Conservation (phyloP, 2,329 filamentous ascomycete species). For the Talaromyces sp. region DNA sequence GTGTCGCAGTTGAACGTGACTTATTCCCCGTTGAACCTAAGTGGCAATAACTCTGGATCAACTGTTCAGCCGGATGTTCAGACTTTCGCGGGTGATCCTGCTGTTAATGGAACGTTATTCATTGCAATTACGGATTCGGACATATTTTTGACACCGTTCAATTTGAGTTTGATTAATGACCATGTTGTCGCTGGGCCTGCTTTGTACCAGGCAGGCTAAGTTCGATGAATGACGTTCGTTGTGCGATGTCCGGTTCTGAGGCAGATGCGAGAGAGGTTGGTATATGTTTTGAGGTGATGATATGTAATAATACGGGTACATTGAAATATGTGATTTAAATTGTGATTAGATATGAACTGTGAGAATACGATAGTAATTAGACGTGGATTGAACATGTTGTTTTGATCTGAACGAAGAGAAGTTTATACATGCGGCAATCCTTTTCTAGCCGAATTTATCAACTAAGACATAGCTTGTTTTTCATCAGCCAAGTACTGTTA, state of each 20-base stretch:
- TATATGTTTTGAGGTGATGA: background rate
- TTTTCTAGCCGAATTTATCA: background rate
- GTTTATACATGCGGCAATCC: background rate
- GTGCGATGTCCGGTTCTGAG: no score
- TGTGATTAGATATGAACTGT: background rate
- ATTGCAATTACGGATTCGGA: conserved; percentile 70
- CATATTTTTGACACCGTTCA: conserved; percentile 70
- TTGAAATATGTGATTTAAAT: background rate
- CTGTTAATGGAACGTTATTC: conserved; percentile 76
- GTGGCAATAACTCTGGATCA: conserved; percentile 52
- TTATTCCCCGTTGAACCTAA: conserved; percentile 58
- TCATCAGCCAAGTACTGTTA: no score
- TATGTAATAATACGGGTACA: background rate
- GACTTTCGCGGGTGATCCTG: conserved; percentile 65
- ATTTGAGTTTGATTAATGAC: conserved; percentile 69
- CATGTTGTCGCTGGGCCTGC: conserved; percentile 69
- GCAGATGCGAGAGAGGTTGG: no score
- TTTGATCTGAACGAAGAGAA: background rate
- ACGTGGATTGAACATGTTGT: background rate
- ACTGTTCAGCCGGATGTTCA: conserved; percentile 70
- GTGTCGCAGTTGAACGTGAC: conserved; percentile 74
- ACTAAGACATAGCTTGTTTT: no score
- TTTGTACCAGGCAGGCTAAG: conserved; percentile 73
- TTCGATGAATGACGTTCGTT: no score
- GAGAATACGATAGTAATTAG: background rate